Percentiles rank a stretch among this genome's conserved stretches.
Evolutionary conservation across 169 alveolate species (phyloP).

Genomic region (Perkinsus chesapeaki): DNA sequence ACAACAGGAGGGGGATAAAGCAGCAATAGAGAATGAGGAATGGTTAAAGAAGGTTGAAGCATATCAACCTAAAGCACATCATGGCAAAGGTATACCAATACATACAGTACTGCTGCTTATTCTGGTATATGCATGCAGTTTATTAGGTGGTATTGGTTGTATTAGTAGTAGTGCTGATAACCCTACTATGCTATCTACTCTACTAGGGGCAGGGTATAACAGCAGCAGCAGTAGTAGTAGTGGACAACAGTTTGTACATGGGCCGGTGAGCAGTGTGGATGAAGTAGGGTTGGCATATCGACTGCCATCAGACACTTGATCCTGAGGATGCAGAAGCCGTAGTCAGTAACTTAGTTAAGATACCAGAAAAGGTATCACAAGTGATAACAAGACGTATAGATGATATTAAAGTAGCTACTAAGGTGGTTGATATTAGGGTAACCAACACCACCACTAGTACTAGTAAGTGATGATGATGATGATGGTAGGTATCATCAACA

Average conservation of each 20-base stretch:
- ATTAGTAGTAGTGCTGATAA: not conserved
- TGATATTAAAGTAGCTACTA: not conserved
- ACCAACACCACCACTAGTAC: too few species aligned
- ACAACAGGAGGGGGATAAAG: not conserved
- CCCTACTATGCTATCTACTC: not conserved
- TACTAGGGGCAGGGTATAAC: not conserved
- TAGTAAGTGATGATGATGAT: too few species aligned
- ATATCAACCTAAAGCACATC: not conserved
- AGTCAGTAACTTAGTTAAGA: not conserved
- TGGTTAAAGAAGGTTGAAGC: not conserved
- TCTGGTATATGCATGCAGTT: not conserved
- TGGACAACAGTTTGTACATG: not conserved
- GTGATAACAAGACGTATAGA: not conserved
- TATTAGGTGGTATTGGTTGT: not conserved
- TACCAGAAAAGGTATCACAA: not conserved
- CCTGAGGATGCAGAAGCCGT: not conserved
- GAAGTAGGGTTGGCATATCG: not conserved
- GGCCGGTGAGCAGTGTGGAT: not conserved
- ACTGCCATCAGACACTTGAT: not conserved
- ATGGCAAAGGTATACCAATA: not conserved
- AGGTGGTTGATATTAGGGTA: not conserved
- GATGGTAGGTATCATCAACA: not conserved
- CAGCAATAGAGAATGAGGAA: not conserved
- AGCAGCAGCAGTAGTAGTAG: not conserved
- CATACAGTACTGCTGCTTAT: not conserved